Evolutionary conservation across 257 asterid genomes (phyloP), one percentile per base, ranked within the genome.

Genomic region (Hygrophila difformis): DNA sequence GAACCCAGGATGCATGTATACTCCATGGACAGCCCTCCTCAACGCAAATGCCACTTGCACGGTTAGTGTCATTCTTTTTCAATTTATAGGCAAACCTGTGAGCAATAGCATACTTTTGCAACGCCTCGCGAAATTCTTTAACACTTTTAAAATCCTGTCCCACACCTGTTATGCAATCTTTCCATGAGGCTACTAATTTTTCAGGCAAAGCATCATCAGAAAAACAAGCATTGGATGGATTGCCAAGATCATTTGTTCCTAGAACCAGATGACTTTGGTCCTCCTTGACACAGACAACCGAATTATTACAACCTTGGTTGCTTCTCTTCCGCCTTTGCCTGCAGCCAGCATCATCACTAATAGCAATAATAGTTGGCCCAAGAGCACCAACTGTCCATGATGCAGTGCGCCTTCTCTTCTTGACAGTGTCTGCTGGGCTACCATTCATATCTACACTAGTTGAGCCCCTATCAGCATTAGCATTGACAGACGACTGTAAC

Each of bases 391-490:
- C 47, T 63, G 52, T 75, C 80, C 80, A 63, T 13, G 84, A 68
- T 63, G 87, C 76, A 50, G 75, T 72, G 19, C 94, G 85, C 65
- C 97, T 78, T 53, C 97, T 71, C 81, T 81, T 84, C 71, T 87
- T 87, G 23, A 87, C 97, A 11, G 95, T 81, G 45, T 78, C 94
- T 60, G 97, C 95, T 39, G 97, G 97, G 61, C 91, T 75, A 51
- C 70, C 67, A 65, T 52, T 55, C 24, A 49, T 51, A 57, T 70
- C 74, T 44, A 74, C 54, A 59, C 47, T 66, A 51, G 41, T 39
- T 53, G 65, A 67, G 26, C 63, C 56, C 64, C 44, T 65, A 55
- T 57, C 67, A 59, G 62, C 68, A 53, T 56, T 67, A 67, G 59
- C 49, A 38, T 59, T 67, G 29, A 49, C 64, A 57, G 42, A 55